These are phyloP conservation scores for Xylaria sp. DNA, from an alignment of 2,329 filamentous ascomycete species.

Conservation along the genomic window DNA sequence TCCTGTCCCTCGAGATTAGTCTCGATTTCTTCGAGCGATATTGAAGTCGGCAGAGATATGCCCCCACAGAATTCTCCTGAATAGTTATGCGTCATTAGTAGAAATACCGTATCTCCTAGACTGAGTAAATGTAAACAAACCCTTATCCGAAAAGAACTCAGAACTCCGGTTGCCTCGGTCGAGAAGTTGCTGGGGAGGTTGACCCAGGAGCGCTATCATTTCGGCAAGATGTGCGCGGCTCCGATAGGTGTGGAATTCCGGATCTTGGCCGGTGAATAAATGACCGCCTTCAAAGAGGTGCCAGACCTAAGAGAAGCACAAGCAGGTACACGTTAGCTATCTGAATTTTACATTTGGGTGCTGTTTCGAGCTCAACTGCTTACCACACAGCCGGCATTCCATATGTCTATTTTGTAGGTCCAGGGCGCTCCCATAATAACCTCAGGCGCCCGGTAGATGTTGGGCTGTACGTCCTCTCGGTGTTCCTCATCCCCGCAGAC, in stretches of 20 bases:
- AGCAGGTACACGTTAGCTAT: conserved; percentile 3
- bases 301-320: conserved; percentile 54
- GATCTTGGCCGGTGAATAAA: conserved; percentile 56
- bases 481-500: conserved; percentile 51
- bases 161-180: not conserved
- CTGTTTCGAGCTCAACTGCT: not conserved
- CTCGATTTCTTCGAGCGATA: conserved; percentile 52
- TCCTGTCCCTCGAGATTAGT: conserved; percentile 50
- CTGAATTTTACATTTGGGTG: not conserved
- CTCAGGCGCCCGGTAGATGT: conserved; percentile 56
- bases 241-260: conserved; percentile 52
- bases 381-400: conserved; percentile 59
- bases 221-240: conserved; percentile 60
- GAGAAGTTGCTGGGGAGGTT: conserved; percentile 53
- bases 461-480: conserved; percentile 52
- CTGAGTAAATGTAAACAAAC: not conserved
- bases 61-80: conserved; percentile 48
- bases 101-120: not conserved
- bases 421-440: conserved; percentile 59
- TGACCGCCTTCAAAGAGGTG: conserved; percentile 58
- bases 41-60: conserved; percentile 38
- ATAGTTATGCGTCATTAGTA: not conserved
- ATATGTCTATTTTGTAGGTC: conserved; percentile 61
- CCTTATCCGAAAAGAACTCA: not conserved
- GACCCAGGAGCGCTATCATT: conserved; percentile 58